These are phyloP conservation scores for Globisporangium acanthophoron DNA, from an alignment of 352 stramenopile genomes.

Conservation along the genomic window DNA sequence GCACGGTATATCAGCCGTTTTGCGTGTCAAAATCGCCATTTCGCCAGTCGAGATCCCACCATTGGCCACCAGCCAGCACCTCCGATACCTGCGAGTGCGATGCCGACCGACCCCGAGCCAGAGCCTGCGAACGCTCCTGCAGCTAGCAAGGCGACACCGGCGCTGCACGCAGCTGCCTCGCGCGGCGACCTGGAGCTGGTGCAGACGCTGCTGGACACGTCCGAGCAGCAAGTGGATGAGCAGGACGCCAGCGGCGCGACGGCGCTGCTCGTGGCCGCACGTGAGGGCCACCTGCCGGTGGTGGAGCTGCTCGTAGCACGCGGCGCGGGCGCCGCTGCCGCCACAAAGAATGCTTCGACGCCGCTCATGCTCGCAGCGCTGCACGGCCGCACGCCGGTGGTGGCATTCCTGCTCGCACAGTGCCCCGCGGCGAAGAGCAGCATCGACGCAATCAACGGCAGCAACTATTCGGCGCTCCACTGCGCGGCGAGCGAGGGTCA, in stretches of 20 bases:
- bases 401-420: conserved; percentile 3
- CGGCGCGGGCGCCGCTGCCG: not conserved
- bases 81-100: not conserved
- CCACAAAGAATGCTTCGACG: conserved; percentile 3
- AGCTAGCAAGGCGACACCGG: not conserved
- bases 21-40: no score
- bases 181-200: conserved; percentile 1
- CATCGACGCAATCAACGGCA: conserved; percentile 4
- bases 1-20: not conserved
- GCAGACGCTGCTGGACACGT: conserved; percentile 1
- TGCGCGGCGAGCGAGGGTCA: conserved; percentile 2
- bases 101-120: not conserved
- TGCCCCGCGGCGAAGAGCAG: not conserved
- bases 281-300: conserved; percentile 5
- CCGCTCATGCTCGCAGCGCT: conserved; percentile 5
- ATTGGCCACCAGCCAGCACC: not conserved
- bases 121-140: no score
- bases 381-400: not conserved
- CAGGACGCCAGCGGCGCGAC: conserved; percentile 5
- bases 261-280: conserved; percentile 6
- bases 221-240: conserved; percentile 3
- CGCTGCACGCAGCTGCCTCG: conserved; percentile 1
- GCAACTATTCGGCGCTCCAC: conserved; percentile 9
- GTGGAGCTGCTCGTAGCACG: conserved; percentile 5
- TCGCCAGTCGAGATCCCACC: not conserved